Percentiles rank a stretch among this genome's conserved stretches.
Evolutionary conservation across 345 rosid genomes (phyloP).

Genomic region (Angophora floribunda): DNA sequence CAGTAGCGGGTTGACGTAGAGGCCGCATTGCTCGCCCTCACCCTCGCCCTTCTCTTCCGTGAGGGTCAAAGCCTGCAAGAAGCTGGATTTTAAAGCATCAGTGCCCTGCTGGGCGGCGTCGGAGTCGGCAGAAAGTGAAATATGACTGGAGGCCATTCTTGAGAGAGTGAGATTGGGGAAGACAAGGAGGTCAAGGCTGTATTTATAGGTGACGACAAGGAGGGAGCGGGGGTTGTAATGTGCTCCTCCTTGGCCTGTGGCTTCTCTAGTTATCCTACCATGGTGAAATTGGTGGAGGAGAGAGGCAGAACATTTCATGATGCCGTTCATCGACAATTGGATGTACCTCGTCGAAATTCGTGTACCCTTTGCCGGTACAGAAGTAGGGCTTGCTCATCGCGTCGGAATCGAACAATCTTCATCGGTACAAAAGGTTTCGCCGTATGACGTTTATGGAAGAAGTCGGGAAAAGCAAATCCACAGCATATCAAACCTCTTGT

Average conservation of each 20-base stretch:
- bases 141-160: not conserved
- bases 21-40: not conserved
- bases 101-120: not conserved
- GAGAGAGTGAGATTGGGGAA: not conserved
- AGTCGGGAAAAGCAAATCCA: not conserved
- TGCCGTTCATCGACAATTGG: not conserved
- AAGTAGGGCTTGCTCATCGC: not conserved
- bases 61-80: slow-evolving; percentile 29
- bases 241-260: not conserved
- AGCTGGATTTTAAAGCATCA: slow-evolving; percentile 39
- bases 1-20: slow-evolving; percentile 43
- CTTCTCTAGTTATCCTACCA: not conserved
- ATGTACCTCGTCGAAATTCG: not conserved
- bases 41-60: not conserved
- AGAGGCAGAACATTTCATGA: not conserved
- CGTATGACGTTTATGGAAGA: not conserved
- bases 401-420: not conserved
- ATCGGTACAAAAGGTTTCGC: not conserved
- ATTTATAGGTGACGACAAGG: not conserved
- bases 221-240: not conserved
- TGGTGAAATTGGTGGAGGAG: not conserved
- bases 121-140: not conserved
- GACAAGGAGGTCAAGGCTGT: not conserved
- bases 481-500: not conserved
- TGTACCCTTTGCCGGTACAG: not conserved